Conservation (phyloP, 1,139 yeast genomes). For the Taphrina deformans region DNA sequence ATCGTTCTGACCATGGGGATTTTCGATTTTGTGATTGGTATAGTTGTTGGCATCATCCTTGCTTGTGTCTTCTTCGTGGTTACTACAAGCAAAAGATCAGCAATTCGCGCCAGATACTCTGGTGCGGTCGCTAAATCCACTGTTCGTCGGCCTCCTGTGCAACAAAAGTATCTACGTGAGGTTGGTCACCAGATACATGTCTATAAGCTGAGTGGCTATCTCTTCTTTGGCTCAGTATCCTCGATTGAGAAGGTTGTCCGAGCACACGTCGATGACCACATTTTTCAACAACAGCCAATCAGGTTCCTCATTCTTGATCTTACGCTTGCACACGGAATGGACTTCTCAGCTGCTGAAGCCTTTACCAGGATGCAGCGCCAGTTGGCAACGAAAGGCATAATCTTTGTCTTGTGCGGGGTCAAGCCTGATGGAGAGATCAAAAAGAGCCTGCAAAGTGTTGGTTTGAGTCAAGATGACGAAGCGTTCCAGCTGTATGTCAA, state of each 20-base stretch:
- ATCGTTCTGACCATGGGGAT: slow-evolving; percentile 94
- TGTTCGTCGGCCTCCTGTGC: slow-evolving; percentile 86
- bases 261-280: slow-evolving; percentile 54
- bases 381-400: slow-evolving; percentile 67
- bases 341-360: slow-evolving; percentile 95
- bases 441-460: slow-evolving; percentile 67
- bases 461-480: slow-evolving; percentile 57
- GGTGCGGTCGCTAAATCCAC: slow-evolving; percentile 91
- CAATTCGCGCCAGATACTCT: slow-evolving; percentile 76
- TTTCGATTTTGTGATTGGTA: slow-evolving; percentile 91
- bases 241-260: slow-evolving; percentile 79
- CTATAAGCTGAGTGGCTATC: slow-evolving; percentile 78
- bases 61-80: slow-evolving; percentile 92
- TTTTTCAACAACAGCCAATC: slow-evolving; percentile 58
- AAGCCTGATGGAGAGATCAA: slow-evolving; percentile 63
- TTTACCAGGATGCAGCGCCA: slow-evolving; percentile 82
- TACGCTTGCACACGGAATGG: slow-evolving; percentile 77
- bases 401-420: slow-evolving; percentile 76
- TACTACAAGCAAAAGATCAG: slow-evolving; percentile 82
- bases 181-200: slow-evolving; percentile 92
- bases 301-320: slow-evolving; percentile 81
- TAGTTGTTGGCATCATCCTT: slow-evolving; percentile 80
- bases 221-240: slow-evolving; percentile 93
- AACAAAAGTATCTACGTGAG: slow-evolving; percentile 76
- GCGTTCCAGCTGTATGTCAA: slow-evolving; percentile 62